Evolutionary conservation across 1,284 basidiomycete genomes (phyloP), one percentile per base, ranked within the genome.

Genomic region (Porodaedalea pini): DNA sequence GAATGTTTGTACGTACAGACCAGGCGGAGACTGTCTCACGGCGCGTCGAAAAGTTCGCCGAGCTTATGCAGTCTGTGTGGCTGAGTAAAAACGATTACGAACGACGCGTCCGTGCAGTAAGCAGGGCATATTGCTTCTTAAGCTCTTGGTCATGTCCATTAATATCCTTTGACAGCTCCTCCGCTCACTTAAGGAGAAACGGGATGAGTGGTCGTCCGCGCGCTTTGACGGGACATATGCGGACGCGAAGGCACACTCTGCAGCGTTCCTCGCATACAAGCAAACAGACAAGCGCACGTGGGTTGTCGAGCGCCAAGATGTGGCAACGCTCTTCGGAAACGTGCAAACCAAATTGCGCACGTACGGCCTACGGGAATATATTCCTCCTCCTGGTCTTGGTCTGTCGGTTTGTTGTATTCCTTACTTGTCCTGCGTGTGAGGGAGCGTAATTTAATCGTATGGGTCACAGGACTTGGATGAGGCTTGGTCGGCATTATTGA

Each of bases 261-360:
- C 82, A 1, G 78, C 80, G 11, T 94, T 98, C 67, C 82, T 83
- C 29, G 77, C 78, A 2, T 95, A 97, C 74, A 97, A 97, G 70
- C 85, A 88, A 67, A 90, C 88, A 0, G 85, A 79, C 44, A 97
- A 98, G 68, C 82, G 94, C 4, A 76, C 77, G 1, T 96, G 94
- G 89, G 92, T 95, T 4, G 86, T 83, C 2, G 95, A 98, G 71
- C 85, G 90, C 65, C 92, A 94, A 68, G 94, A 96, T 62, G 76
- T 98, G 5, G 84, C 88, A 2, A 92, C 90, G 1, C 78, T 98
- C 11, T 91, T 98, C 64, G 87, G 90, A 3, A 98, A 98, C 67
- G 89, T 99, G 36, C 92, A 95, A 70, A 98, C 94, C 1, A 98
- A 98, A 71, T 75, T 99, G 61, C 84, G 82, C 69, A 98, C 95